Evolutionary conservation across 2,329 filamentous ascomycete genomes (phyloP).

Genomic region (Cladophialophora immunda): DNA sequence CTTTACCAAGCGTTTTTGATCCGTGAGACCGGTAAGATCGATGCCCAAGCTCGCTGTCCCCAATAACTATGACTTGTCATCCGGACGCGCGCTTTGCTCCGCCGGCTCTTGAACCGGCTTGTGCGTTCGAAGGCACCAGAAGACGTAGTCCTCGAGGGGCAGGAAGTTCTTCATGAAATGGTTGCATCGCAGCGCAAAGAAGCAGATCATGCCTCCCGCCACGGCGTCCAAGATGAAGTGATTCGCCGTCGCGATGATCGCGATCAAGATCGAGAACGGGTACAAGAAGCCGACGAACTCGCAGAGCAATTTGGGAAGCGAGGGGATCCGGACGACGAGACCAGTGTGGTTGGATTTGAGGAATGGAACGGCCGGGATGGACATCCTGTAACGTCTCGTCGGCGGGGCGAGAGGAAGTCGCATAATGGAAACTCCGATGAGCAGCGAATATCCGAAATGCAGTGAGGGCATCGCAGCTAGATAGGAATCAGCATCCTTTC

Average conservation of each 20-base stretch:
- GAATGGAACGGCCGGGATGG: not conserved
- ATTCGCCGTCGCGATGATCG: constrained; percentile 75
- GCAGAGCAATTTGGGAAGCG: constrained; percentile 61
- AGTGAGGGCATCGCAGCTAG: constrained; percentile 59
- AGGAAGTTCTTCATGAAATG: constrained; percentile 67
- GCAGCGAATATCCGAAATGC: constrained; percentile 54
- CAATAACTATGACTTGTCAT: not conserved
- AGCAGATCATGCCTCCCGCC: constrained; percentile 71
- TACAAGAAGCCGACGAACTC: constrained; percentile 67
- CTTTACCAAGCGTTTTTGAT: not conserved
- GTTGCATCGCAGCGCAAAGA: constrained; percentile 68
- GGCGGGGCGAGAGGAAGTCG: constrained; percentile 68
- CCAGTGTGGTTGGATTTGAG: not conserved
- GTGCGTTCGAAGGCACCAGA: constrained; percentile 69
- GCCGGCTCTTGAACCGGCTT: constrained; percentile 58
- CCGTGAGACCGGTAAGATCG: not conserved
- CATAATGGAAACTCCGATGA: constrained; percentile 60
- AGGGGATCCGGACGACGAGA: constrained; percentile 50
- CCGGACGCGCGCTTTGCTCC: not conserved
- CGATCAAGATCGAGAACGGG: constrained; percentile 69
- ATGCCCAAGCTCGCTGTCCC: not conserved
- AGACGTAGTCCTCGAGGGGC: constrained; percentile 72
- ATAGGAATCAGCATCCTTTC: constrained; percentile 48
- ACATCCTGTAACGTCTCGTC: constrained; percentile 53
- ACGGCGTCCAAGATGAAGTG: constrained; percentile 76